Base-by-base conservation (phyloP, 1,284 basidiomycete genomes). In the Neotropicomus parvogracilis region DNA sequence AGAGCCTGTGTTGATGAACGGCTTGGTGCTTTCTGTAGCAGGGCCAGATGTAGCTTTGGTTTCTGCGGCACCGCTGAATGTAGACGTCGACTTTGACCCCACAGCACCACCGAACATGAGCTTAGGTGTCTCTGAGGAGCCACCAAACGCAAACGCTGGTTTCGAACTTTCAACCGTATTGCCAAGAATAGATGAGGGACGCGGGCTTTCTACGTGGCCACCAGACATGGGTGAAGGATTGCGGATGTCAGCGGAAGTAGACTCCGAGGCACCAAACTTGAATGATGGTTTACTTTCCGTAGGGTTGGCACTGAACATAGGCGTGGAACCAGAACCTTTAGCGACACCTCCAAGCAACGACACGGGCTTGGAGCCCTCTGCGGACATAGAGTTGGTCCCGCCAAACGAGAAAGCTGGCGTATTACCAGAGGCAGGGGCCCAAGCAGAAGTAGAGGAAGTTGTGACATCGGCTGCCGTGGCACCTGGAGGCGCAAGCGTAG, bases 351-450 rank as follows among this genome's bases (percentile, higher is more conserved):
- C 55, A 32, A 56, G 62, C 42, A 38, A 35, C 20, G 59, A n/a
- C 10, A 38, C 38, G 3, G 64, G 45, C 36, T 60, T 54, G 21
- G 51, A 19, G 40, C 38, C 54, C 43, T 61, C 67, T 4, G 31
- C 36, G 26, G 57, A 45, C 33, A 55, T 63, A 2, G 36, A 43
- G 29, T 43, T 49, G 38, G 32, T 13, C 17, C 45, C 63, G 35
- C 55, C 59, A 43, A 65, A 66, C 32, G 59, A 53, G 39, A 65
- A 58, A 11, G 32, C 24, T 29, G 40, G 36, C 24, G 38, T 3
- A n/a, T 42, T 49, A 20, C 40, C 39, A 29, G 55, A 45, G 20
- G 41, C 40, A 46, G 46, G 40, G 24, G 48, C 36, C n/a, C 39
- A 53, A 11, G 44, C 16, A 41, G 53, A 43, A 12, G 49, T 44